Conservation (phyloP, 2,329 filamentous ascomycete genomes). For the Cercospora sesami region DNA sequence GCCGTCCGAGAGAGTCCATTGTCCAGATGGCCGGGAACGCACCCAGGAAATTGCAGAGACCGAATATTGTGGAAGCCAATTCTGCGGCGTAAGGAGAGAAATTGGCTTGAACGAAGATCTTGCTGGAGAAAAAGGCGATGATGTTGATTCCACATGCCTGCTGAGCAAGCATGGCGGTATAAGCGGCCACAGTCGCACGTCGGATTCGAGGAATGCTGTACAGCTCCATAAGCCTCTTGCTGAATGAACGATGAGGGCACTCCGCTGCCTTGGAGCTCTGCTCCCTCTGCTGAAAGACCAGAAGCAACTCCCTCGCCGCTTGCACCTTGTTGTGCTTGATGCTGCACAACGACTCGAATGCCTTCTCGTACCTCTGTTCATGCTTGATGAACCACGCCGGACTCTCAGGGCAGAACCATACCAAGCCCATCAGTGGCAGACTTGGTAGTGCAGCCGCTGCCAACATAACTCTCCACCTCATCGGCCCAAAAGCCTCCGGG, state of each 20-base stretch:
- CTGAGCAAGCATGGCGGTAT: conserved; percentile 38
- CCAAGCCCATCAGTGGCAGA: neutral
- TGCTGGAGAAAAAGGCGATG: conserved; percentile 40
- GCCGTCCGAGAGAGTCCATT: neutral
- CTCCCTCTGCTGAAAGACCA: neutral
- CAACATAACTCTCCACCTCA: neutral
- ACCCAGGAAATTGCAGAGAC: neutral
- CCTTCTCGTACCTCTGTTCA: neutral
- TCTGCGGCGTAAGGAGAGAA: neutral
- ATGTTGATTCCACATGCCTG: conserved; percentile 36
- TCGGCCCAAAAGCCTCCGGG: neutral
- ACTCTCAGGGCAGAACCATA: neutral
- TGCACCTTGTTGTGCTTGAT: neutral
- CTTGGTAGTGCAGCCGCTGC: neutral
- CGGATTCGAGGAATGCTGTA: conserved; percentile 47
- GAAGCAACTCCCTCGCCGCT: neutral
- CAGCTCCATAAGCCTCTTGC: neutral
- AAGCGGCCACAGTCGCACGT: conserved; percentile 42
- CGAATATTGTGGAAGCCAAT: neutral
- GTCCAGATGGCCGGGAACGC: neutral
- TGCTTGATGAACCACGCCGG: neutral
- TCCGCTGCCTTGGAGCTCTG: neutral
- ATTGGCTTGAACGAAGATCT: conserved; percentile 37
- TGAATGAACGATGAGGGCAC: neutral
- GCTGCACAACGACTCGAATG: neutral